Percentiles rank a stretch among this genome's conserved stretches.
phyloP scores from a whole-genome alignment of 2,329 filamentous ascomycete genomes.

The Dothistroma septosporum region DNA sequence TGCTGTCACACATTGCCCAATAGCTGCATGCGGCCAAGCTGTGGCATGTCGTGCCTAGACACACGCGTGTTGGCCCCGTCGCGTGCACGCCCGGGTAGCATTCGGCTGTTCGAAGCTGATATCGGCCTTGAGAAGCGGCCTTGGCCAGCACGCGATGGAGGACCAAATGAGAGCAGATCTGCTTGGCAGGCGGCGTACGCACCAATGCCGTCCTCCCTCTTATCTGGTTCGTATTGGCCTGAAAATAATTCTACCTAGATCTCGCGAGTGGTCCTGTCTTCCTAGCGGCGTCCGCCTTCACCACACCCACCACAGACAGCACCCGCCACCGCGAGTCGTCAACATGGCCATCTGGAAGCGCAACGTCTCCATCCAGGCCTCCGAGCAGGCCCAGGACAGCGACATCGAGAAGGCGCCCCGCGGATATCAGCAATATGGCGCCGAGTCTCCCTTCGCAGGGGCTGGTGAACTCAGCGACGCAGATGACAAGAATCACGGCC shows the following conservation, averaged over 20 bases:
- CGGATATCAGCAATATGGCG: constrained; percentile 19
- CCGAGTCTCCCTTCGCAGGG: constrained; percentile 11
- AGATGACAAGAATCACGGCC: constrained; percentile 29
- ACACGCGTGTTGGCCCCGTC: neutral
- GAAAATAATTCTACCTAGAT: neutral
- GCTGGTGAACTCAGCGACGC: constrained; percentile 24
- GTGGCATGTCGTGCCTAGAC: neutral
- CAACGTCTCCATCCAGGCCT: constrained; percentile 7
- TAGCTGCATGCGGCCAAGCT: neutral
- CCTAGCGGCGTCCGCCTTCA: neutral
- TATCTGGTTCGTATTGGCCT: neutral
- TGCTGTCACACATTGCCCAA: neutral
- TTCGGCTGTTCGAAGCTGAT: constrained; percentile 9
- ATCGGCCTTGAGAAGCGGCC: constrained; percentile 8
- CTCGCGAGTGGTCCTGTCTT: neutral
- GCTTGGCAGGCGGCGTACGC: constrained; percentile 4
- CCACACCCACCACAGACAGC: neutral
- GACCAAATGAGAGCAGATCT: neutral
- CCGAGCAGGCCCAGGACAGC: constrained; percentile 4
- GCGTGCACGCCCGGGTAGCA: constrained; percentile 8
- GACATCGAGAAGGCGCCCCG: constrained; percentile 19
- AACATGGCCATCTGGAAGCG: constrained; percentile 12
- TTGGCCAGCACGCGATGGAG: constrained; percentile 6
- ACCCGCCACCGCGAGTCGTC: neutral
- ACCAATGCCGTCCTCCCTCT: constrained; percentile 4